Evolutionary conservation across 306 rosid species (phyloP), one percentile per base, ranked within the genome.

Genomic region (Mimosa bimucronata): DNA sequence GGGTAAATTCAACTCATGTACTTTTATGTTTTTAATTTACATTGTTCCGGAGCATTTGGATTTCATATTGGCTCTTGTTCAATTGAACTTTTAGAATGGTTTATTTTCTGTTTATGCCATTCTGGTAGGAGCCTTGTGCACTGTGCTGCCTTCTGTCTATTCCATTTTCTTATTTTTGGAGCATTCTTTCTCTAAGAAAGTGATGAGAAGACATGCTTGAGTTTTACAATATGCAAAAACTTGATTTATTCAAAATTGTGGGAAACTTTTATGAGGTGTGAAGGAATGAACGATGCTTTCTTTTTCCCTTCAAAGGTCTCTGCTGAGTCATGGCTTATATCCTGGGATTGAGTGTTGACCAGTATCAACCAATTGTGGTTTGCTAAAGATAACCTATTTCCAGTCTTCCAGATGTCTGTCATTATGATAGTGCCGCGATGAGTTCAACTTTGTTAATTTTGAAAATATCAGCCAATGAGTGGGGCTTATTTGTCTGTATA

Each of bases 1-100:
- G 98, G 99, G 99, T 95, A 95, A 79, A 16, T 76, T 73, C 1
- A 5, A 76, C 76, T 78, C n/a, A 71, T 67, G 34, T 74, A 11
- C 55, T 58, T 31, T 75, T 18, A 26, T 80, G 40, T 34, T 75
- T 75, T 66, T 74, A 48, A 37, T 44, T 41, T 14, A 14, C 64
- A 44, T 71, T 73, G 42, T 80, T 78, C 71, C 65, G 11, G 12
- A 73, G 53, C 15, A 25, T 45, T 71, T 40, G 21, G 44, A 74
- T 73, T 42, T 66, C 75, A 38, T 79, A 25, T 13, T 83, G 29
- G 21, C 31, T 79, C 40, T 78, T 31, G 81, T 66, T 62, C 41
- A 23, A 26, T 69, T 76, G 26, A 41, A 52, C 73, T 79, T 73
- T 37, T 55, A 30, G 73, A 66, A 9, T 45, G 66, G 45, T 71